Percentiles rank a stretch among this genome's conserved stretches.
Conservation (phyloP, 768 basidiomycete genomes). For the Suillus americanus region DNA sequence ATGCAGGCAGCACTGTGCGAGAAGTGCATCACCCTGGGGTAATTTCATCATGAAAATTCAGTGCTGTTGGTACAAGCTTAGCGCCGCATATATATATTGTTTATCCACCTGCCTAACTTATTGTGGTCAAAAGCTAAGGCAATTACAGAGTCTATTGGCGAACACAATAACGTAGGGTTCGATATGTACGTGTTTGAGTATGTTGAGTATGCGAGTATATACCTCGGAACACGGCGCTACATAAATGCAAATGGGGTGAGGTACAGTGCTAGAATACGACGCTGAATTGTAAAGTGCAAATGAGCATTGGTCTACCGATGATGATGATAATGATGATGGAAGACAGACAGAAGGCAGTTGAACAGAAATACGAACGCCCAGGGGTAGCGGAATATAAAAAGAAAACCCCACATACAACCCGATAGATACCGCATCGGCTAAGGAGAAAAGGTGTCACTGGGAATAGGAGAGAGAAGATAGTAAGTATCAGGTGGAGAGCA, state of each 20-base stretch:
- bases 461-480: neutral
- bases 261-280: constrained; percentile 13
- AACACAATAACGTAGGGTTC: neutral
- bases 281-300: constrained; percentile 9
- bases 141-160: neutral
- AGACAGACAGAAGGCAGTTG: neutral
- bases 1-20: neutral
- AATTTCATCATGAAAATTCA: neutral
- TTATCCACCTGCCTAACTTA: neutral
- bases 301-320: constrained; percentile 11
- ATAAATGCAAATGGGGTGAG: constrained; percentile 7
- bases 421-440: constrained; percentile 3
- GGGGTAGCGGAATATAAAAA: neutral
- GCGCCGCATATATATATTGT: neutral
- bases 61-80: neutral
- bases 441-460: constrained; percentile 1
- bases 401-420: constrained; percentile 5
- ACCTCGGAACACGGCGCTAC: constrained; percentile 4
- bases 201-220: constrained; percentile 7
- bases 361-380: neutral
- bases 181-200: constrained; percentile 5
- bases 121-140: neutral
- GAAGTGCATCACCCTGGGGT: neutral
- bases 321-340: constrained; percentile 7
- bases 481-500: constrained; percentile 62